A percentile compares a stretch with the other conserved stretches of the same genome.
phyloP scores from a whole-genome alignment of 225 moss, liverwort and hornwort species.

The Climacium dendroides region DNA sequence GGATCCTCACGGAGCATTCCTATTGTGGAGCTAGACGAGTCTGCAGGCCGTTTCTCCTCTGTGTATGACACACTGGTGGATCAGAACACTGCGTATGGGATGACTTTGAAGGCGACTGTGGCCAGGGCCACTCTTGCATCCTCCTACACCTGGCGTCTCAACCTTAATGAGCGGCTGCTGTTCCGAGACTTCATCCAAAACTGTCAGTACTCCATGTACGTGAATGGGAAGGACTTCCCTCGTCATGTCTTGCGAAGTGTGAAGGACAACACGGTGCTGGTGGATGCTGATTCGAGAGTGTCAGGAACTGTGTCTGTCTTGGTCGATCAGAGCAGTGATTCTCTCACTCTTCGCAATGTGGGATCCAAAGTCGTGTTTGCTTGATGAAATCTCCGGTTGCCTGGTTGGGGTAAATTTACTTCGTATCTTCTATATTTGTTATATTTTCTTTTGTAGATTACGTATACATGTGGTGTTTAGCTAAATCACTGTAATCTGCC shows the following conservation, averaged over 20 bases:
- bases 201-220: slow-evolving; percentile 49
- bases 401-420: no score
- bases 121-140: slow-evolving; percentile 51
- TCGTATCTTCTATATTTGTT: background rate
- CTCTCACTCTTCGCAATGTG: slow-evolving; percentile 8
- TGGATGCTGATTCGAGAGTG: slow-evolving; percentile 47
- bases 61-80: slow-evolving; percentile 56
- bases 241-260: slow-evolving; percentile 48
- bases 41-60: slow-evolving; percentile 32
- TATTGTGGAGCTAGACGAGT: slow-evolving; percentile 56
- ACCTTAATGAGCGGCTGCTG: slow-evolving; percentile 54
- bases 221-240: slow-evolving; percentile 35
- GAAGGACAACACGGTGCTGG: slow-evolving; percentile 44
- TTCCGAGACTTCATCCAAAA: slow-evolving; percentile 66
- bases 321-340: slow-evolving; percentile 74
- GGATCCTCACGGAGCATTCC: slow-evolving; percentile 30
- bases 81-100: slow-evolving; percentile 80
- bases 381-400: background rate
- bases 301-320: slow-evolving; percentile 46
- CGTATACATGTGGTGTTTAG: background rate
- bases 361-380: slow-evolving; percentile 5
- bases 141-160: slow-evolving; percentile 46
- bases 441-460: background rate
- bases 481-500: background rate
- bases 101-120: slow-evolving; percentile 62